Conservation (phyloP, 1,139 yeast genomes). For the Yamadazyma aaseri region DNA sequence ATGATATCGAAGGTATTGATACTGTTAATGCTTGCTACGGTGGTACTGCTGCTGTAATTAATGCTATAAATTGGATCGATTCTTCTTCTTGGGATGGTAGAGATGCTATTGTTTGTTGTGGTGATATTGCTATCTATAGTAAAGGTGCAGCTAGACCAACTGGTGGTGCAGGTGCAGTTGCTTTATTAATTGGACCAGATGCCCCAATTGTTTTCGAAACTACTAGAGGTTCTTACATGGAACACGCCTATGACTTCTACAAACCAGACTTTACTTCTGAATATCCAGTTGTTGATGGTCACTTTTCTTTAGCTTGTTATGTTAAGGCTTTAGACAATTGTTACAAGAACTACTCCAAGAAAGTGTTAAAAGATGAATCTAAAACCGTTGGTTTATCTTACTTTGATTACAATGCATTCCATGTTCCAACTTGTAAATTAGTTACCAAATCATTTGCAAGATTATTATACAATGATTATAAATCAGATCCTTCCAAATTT, state of each 20-base stretch:
- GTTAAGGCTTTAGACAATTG: slow-evolving; percentile 89
- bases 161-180: slow-evolving; percentile 99
- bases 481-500: slow-evolving; percentile 60
- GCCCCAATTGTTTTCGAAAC: slow-evolving; percentile 94
- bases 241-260: slow-evolving; percentile 95
- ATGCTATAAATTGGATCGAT: slow-evolving; percentile 94
- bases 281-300: slow-evolving; percentile 98
- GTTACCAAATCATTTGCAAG: slow-evolving; percentile 94
- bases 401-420: slow-evolving; percentile 96
- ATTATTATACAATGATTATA: slow-evolving; percentile 84
- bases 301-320: slow-evolving; percentile 91
- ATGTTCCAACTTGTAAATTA: slow-evolving; percentile 96
- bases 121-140: slow-evolving; percentile 97
- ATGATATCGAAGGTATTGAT: slow-evolving; percentile 95
- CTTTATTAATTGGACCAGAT: slow-evolving; percentile 93
- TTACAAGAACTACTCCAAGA: slow-evolving; percentile 78
- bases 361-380: slow-evolving; percentile 58
- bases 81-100: slow-evolving; percentile 98
- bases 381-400: slow-evolving; percentile 66
- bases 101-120: slow-evolving; percentile 94
- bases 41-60: slow-evolving; percentile 94
- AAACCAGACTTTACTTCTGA: slow-evolving; percentile 96
- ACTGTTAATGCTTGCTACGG: slow-evolving; percentile 98
- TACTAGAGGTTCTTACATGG: slow-evolving; percentile 89
- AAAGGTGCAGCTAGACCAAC: slow-evolving; percentile 99